Evolutionary conservation across 2,329 filamentous ascomycete species (phyloP).

Genomic region (Polychaeton citri): DNA sequence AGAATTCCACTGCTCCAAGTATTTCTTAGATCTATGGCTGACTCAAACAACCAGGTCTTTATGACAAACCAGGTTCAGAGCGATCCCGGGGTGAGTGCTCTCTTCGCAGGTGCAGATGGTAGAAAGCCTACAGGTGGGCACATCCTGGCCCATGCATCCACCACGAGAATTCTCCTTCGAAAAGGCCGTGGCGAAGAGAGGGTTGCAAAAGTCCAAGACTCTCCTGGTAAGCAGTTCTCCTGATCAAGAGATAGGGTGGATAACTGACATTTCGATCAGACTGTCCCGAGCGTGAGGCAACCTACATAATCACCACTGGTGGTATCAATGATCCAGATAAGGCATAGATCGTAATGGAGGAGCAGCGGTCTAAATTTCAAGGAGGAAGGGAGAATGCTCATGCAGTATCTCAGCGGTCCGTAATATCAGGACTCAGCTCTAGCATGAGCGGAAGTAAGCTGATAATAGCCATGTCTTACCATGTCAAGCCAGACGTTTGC

Average conservation of each 20-base stretch:
- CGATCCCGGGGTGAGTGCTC: conserved; percentile 53
- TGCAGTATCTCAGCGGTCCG: not conserved
- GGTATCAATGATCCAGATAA: conserved; percentile 57
- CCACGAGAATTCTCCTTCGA: conserved; percentile 51
- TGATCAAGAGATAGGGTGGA: not conserved
- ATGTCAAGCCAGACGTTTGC: too few relatives aligned
- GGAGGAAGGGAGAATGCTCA: not conserved
- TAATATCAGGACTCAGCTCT: not conserved
- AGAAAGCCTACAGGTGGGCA: conserved; percentile 55
- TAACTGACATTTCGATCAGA: conserved; percentile 33
- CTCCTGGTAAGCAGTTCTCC: conserved; percentile 38
- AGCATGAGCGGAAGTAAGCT: not conserved
- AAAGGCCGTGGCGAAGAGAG: conserved; percentile 58
- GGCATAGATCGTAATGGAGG: conserved; percentile 13
- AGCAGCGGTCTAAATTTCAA: not conserved
- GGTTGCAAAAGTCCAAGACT: conserved; percentile 56
- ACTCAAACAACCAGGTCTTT: conserved; percentile 29
- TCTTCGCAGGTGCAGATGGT: conserved; percentile 55
- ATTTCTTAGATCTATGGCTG: not conserved
- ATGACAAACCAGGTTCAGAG: conserved; percentile 62
- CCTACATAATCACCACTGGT: conserved; percentile 56
- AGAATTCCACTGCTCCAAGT: conserved; percentile 12
- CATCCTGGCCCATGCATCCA: conserved; percentile 55
- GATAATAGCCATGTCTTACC: not conserved
- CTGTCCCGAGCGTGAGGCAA: conserved; percentile 55